These are phyloP conservation scores for Thelephora terrestris DNA, from an alignment of 1,284 basidiomycete genomes.

Conservation along the genomic window DNA sequence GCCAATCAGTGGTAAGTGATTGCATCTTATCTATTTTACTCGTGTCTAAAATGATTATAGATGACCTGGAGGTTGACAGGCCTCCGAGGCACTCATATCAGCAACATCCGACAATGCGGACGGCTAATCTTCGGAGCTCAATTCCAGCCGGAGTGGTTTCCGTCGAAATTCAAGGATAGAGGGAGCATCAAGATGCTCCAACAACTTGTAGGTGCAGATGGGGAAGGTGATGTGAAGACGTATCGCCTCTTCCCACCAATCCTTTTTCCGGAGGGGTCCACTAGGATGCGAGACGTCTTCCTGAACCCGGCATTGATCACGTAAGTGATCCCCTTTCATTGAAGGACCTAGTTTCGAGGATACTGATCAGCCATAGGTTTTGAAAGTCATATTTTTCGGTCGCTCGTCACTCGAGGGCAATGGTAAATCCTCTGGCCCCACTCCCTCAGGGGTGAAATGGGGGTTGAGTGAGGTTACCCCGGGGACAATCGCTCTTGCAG, in stretches of 20 bases:
- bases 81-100: neutral
- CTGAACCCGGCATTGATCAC: neutral
- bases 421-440: neutral
- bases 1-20: too few relatives aligned
- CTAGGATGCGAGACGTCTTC: conserved; percentile 18
- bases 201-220: neutral
- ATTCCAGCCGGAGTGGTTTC: too few relatives aligned
- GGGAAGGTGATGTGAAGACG: neutral
- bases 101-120: neutral
- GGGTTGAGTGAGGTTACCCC: neutral
- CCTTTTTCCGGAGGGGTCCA: conserved; percentile 7
- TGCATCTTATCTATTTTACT: too few relatives aligned
- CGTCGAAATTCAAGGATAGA: too few relatives aligned
- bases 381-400: neutral
- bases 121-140: neutral
- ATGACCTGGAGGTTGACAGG: neutral
- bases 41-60: too few relatives aligned
- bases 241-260: neutral
- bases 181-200: too few relatives aligned
- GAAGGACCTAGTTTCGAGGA: neutral
- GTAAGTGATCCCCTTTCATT: neutral
- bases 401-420: neutral
- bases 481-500: neutral
- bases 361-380: too few relatives aligned
- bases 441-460: neutral